Evolutionary conservation across 2,329 filamentous ascomycete genomes (phyloP), one percentile per base, ranked within the genome.

Genomic region (Cordyceps farinosa): DNA sequence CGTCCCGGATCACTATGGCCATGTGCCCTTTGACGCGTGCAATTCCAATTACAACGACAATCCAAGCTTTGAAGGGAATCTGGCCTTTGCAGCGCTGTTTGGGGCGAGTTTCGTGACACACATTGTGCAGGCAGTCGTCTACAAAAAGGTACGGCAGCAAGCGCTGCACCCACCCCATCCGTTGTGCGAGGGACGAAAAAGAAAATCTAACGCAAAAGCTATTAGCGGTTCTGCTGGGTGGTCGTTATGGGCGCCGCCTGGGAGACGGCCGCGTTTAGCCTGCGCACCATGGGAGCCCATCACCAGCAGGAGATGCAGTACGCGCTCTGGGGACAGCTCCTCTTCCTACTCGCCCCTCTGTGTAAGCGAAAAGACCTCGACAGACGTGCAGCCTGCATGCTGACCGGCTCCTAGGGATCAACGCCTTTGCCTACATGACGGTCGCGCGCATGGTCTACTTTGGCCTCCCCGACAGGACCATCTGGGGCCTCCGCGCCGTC

Each of bases 341-440:
- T 80, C 3, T 77, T 80, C 51, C 68, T 80, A 13, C 71, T 79
- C 15, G 75, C 78, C 1, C 78, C 78, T 9, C 68, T 80, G 34
- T 79, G 77, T 75, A 62, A 63, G 70, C 67, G 40, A 15, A 27
- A 3, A 7, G 17, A 40, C 15, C 3, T 4, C 6, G 29, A 13
- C 27, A 2, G 22, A 22, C 22, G 22, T 22, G 22, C 22, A 22
- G 22, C 22, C 22, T 22, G 22, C 22, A 15, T 13, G 10, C 51
- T 53, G 34, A 53, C 13, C 1, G 2, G 40, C 11, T 5, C 1
- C 8, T 9, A 75, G 76, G 74, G 78, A 75, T 79, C 66, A 79
- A 79, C 61, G 77, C 75, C 7, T 80, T 79, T 54, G 74, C 72
- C 4, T 80, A 80, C 70, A 80, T 80, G 78, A 75, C 74, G 3